Base-by-base conservation (phyloP, 148 eudicot genomes). In the Cornus suecica region DNA sequence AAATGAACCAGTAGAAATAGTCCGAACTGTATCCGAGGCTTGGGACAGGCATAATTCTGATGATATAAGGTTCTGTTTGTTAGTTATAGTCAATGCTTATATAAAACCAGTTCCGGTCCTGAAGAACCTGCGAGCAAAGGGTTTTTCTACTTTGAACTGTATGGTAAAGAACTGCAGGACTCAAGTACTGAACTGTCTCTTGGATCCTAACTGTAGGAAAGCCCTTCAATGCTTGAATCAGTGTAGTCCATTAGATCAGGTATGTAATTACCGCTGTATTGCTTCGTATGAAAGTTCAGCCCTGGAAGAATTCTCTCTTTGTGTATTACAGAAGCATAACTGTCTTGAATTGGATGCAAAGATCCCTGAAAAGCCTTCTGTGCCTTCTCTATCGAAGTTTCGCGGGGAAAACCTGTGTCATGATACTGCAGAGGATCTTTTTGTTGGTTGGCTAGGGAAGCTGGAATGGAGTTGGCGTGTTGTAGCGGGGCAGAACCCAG, bases 401-500 rank as follows among this genome's bases (percentile, higher is more conserved):
- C 84, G 85, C 6, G 93, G 91, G 16, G 74, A 79, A 23, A 79
- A 64, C 28, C 45, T 96, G 75, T 77, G 83, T 60, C 93, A 91
- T 66, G 97, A 93, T 63, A 80, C 71, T 51, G 99, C 99, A 0
- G 99, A 96, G 83, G 99, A 96, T 83, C 91, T 93, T 20, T 93
- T 96, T 77, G 85, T 96, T 24, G 97, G 97, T 67, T 96, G 98
- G 93, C 77, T 96, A 62, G 98, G 99, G 70, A 83, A 70, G 61
- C 80, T 90, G 78, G 93, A 88, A 9, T 96, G 99, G 99, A 93
- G 99, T 74, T 96, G 99, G 99, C 97, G 98, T 10, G 99, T 96
- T 52, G 93, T 93, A 23, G 97, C 97, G 0, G 99, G 99, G 20
- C 99, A 93, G 76, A 96, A 96, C 78, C 98, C 98, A 41, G 98